Evolutionary conservation across 345 rosid genomes (phyloP).

Genomic region (Pistacia integerrima): DNA sequence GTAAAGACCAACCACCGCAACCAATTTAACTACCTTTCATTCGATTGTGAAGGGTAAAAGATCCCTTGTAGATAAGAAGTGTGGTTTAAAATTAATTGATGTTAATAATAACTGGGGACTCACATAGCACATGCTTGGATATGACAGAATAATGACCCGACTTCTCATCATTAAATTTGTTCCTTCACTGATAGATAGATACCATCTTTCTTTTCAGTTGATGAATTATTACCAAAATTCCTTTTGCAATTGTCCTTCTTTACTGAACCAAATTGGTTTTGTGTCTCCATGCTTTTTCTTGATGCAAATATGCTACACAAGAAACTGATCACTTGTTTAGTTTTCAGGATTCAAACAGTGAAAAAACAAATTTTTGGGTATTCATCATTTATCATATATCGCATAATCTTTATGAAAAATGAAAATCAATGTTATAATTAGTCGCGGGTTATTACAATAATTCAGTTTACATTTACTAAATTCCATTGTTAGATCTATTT

Average conservation of each 20-base stretch:
- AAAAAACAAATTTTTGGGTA: too few relatives aligned
- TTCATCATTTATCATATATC: too few relatives aligned
- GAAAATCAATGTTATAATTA: too few relatives aligned
- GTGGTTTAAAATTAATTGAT: neutral
- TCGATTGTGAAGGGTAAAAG: neutral
- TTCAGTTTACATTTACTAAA: too few relatives aligned
- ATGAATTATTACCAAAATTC: constrained; percentile 6
- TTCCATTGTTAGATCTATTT: too few relatives aligned
- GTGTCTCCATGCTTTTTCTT: neutral
- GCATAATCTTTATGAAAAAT: too few relatives aligned
- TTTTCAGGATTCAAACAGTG: too few relatives aligned
- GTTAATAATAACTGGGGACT: neutral
- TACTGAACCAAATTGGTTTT: constrained; percentile 3
- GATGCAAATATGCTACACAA: neutral
- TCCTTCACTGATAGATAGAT: neutral
- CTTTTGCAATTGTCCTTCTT: neutral
- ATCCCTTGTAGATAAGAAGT: neutral
- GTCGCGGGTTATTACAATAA: too few relatives aligned
- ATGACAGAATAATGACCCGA: neutral
- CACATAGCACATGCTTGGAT: constrained; percentile 11
- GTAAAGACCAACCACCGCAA: constrained; percentile 37
- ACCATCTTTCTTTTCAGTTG: neutral
- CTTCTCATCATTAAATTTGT: neutral
- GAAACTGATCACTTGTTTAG: too few relatives aligned
- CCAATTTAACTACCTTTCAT: constrained; percentile 33